These are phyloP conservation scores for Neocatenulostroma microsporum DNA, from an alignment of 2,329 filamentous ascomycete genomes.

Conservation along the genomic window DNA sequence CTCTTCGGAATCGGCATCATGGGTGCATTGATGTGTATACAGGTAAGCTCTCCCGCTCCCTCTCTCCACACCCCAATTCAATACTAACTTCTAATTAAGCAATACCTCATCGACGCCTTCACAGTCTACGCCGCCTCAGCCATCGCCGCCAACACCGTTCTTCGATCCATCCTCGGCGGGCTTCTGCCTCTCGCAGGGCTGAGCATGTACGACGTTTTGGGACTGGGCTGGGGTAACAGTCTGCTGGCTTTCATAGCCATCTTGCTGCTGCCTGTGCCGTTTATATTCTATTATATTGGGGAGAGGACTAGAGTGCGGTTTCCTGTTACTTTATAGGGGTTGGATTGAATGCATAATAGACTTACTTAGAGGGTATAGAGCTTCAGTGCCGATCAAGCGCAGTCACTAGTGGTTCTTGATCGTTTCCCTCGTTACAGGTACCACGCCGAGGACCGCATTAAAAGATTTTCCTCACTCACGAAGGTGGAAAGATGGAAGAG, in stretches of 20 bases:
- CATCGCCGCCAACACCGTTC: constrained; percentile 56
- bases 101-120: constrained; percentile 61
- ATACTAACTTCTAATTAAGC: constrained; percentile 8
- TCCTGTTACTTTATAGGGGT: not conserved
- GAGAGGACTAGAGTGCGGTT: constrained; percentile 31
- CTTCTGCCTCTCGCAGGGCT: constrained; percentile 51
- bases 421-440: no score
- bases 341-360: no score
- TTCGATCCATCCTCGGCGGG: constrained; percentile 50
- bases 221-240: constrained; percentile 54
- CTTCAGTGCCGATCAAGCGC: no score
- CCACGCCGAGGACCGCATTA: no score
- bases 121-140: constrained; percentile 54
- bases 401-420: no score
- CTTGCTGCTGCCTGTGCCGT: constrained; percentile 39
- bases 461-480: no score
- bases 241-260: constrained; percentile 46
- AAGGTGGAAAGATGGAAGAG: no score
- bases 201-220: constrained; percentile 52
- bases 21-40: constrained; percentile 20
- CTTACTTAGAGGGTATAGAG: no score
- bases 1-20: constrained; percentile 25
- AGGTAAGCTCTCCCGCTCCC: constrained; percentile 2
- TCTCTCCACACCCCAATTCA: not conserved
- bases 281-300: constrained; percentile 40